Percentiles rank a stretch among this genome's conserved stretches.
Conservation (phyloP, 345 rosid genomes). For the Firmiana major region DNA sequence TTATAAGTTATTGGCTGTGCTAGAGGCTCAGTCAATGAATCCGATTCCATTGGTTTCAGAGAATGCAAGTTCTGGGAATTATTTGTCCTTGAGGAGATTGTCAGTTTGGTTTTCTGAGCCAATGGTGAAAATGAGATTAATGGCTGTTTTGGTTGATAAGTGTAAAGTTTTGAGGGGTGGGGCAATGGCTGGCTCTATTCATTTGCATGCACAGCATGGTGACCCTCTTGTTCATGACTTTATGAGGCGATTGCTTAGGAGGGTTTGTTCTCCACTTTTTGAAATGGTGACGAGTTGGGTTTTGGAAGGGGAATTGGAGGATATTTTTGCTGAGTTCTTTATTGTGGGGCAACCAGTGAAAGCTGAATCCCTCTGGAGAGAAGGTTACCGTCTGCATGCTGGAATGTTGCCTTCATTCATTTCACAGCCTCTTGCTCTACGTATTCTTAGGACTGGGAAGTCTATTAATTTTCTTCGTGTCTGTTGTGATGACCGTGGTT, state of each 20-base stretch:
- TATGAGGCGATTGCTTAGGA: slow-evolving; percentile 73
- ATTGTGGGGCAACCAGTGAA: slow-evolving; percentile 87
- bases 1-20: slow-evolving; percentile 85
- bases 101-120: slow-evolving; percentile 94
- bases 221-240: slow-evolving; percentile 86
- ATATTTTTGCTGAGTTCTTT: slow-evolving; percentile 86
- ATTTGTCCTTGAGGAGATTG: slow-evolving; percentile 82
- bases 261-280: slow-evolving; percentile 91
- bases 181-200: slow-evolving; percentile 57
- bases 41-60: slow-evolving; percentile 87
- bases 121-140: slow-evolving; percentile 90
- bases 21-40: slow-evolving; percentile 85
- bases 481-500: slow-evolving; percentile 81
- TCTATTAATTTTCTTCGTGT: slow-evolving; percentile 88
- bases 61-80: slow-evolving; percentile 57
- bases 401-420: slow-evolving; percentile 62
- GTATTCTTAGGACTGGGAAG: slow-evolving; percentile 92
- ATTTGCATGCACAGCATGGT: slow-evolving; percentile 94
- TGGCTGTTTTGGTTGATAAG: slow-evolving; percentile 95
- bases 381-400: slow-evolving; percentile 83
- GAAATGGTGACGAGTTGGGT: slow-evolving; percentile 99
- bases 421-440: slow-evolving; percentile 82
- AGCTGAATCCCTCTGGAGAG: slow-evolving; percentile 97
- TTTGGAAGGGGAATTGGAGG: slow-evolving; percentile 96
- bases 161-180: slow-evolving; percentile 66